Evolutionary conservation across 2,329 filamentous ascomycete species (phyloP).

Genomic region (Colletotrichum australisinense): DNA sequence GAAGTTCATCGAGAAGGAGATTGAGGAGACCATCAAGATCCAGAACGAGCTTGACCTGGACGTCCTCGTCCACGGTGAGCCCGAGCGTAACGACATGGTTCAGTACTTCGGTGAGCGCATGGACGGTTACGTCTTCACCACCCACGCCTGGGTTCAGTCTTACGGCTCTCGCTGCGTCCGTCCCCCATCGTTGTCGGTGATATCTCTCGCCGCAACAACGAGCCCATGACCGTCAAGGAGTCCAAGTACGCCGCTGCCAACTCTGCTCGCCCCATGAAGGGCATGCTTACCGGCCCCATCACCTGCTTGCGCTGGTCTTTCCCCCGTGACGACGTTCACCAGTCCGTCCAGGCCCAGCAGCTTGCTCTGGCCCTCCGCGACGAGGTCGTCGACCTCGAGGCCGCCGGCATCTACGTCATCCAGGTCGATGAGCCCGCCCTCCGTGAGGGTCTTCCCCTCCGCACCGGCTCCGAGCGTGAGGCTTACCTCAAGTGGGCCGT

Average conservation of each 20-base stretch:
- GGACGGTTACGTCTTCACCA: slow-evolving; percentile 98
- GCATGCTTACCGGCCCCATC: slow-evolving; percentile 99
- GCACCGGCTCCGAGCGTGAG: slow-evolving; percentile 92
- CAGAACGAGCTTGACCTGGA: slow-evolving; percentile 98
- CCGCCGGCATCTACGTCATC: slow-evolving; percentile 96
- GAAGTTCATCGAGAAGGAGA: slow-evolving; percentile 99
- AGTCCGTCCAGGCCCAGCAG: slow-evolving; percentile 98
- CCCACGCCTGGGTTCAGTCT: slow-evolving; percentile 97
- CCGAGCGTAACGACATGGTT: slow-evolving; percentile 99
- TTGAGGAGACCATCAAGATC: slow-evolving; percentile 92
- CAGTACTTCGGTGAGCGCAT: slow-evolving; percentile 99
- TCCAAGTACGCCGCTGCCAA: slow-evolving; percentile 97
- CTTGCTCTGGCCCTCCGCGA: slow-evolving; percentile 98
- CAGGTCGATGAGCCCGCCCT: slow-evolving; percentile 99
- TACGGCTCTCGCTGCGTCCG: slow-evolving; percentile 99
- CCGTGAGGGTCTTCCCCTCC: slow-evolving; percentile 98
- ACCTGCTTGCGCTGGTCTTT: slow-evolving; percentile 99
- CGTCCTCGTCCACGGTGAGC: slow-evolving; percentile 98
- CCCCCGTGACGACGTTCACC: slow-evolving; percentile 99
- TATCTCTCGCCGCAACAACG: slow-evolving; percentile 85
- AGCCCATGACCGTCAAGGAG: slow-evolving; percentile 99
- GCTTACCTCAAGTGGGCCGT: slow-evolving; percentile 98
- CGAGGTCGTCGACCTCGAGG: slow-evolving; percentile 97
- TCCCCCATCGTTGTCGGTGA: slow-evolving; percentile 99
- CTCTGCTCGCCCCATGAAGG: slow-evolving; percentile 99